A percentile compares a stretch with the other conserved stretches of the same genome.
phyloP scores from a whole-genome alignment of 768 basidiomycete species.

The Lactifluus pinguis region DNA sequence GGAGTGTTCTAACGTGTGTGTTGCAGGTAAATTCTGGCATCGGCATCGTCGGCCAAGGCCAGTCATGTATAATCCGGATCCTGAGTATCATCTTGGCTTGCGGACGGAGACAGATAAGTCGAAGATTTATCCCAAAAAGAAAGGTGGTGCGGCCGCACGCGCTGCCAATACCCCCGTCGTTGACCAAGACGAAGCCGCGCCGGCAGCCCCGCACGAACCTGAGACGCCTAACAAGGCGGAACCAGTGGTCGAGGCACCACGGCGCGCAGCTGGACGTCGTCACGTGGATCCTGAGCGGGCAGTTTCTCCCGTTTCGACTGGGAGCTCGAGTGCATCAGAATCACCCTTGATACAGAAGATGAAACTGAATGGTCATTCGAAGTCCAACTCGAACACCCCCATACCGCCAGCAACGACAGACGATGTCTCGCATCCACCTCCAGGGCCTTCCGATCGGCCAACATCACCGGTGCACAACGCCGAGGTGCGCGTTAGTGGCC shows the following conservation, averaged over 20 bases:
- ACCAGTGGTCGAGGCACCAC: constrained; percentile 27
- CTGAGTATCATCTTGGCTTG: constrained; percentile 54
- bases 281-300: constrained; percentile 40
- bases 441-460: constrained; percentile 9
- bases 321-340: constrained; percentile 61
- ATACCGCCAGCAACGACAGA: constrained; percentile 16
- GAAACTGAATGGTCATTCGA: constrained; percentile 44
- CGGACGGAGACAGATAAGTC: constrained; percentile 48
- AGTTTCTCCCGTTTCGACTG: constrained; percentile 61
- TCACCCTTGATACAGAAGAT: constrained; percentile 61
- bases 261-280: constrained; percentile 9
- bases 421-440: constrained; percentile 9
- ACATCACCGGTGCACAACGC: constrained; percentile 11
- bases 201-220: constrained; percentile 32
- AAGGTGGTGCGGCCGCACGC: constrained; percentile 44
- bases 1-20: not conserved
- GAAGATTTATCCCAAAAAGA: constrained; percentile 49
- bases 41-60: constrained; percentile 74
- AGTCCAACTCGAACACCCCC: constrained; percentile 24
- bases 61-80: constrained; percentile 70
- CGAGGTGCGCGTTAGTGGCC: not conserved
- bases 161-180: constrained; percentile 32
- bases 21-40: constrained; percentile 82
- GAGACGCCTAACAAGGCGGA: constrained; percentile 46
- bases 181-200: constrained; percentile 22